Base-by-base conservation (phyloP, 2,329 filamentous ascomycete species). In the Sporothrix brasiliensis region DNA sequence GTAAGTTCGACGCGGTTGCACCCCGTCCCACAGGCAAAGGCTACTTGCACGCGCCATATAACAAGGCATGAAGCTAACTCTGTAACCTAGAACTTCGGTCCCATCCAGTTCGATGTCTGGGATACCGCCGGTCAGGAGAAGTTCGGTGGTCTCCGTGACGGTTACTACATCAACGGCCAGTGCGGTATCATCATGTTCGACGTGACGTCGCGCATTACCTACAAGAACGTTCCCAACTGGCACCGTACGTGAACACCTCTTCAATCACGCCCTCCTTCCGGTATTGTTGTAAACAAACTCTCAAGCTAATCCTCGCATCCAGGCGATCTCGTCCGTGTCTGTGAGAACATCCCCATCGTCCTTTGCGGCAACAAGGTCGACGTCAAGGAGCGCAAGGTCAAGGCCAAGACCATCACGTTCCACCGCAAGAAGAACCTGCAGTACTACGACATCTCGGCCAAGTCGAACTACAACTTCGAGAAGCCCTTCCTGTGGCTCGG, bases 151-250 rank as follows among this genome's bases (percentile, higher is more conserved):
- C 93, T 99, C 79, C 92, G 94, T 86, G 94, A 99, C 84, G 94
- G 94, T 77, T 99, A 99, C 90, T 99, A 99, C 88, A 99, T 99
- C 89, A 97, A 97, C 87, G 94, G 94, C 80, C 94, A 98, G 86
- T 98, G 94, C 84, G 94, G 95, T 86, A 97, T 99, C 87, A 98
- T 99, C 90, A 99, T 99, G 94, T 99, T 99, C 84, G 94, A 99
- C 84, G 94, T 99, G 76, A 98, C 95, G 75, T 97, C 94, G 77
- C 92, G 95, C 81, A 98, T 99, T 83, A 99, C 95, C 83, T 99
- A 99, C 91, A 99, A 99, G 92, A 99, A 99, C 87, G 95, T 99
- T 75, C 95, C 95, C 86, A 98, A 98, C 92, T 99, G 95, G 95
- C 95, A 99, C 85, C 95, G 95, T 97, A 90, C 82, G 93, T 89